Conservation (phyloP, 805 yeast genomes). For the Suhomyces prunicola region DNA sequence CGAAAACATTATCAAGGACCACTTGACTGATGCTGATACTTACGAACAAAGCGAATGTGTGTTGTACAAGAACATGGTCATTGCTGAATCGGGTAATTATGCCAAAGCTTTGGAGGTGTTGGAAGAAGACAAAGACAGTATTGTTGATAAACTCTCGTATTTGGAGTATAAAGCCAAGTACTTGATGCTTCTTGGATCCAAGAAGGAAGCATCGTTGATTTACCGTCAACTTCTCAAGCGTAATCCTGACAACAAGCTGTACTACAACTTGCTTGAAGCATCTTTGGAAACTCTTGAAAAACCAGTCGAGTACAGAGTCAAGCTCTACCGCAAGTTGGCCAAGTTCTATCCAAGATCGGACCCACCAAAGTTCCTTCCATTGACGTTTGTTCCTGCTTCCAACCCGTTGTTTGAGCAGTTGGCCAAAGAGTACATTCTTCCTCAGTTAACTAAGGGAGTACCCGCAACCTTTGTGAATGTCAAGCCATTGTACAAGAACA, state of each 20-base stretch:
- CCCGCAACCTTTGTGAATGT: constrained; percentile 88
- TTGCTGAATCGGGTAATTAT: constrained; percentile 61
- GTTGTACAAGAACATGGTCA: constrained; percentile 66
- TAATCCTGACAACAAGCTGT: constrained; percentile 75
- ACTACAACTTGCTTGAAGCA: constrained; percentile 65
- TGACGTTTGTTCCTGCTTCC: constrained; percentile 62
- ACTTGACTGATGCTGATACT: constrained; percentile 60
- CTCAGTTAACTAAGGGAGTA: constrained; percentile 72
- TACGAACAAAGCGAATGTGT: constrained; percentile 80
- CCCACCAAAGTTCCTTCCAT: constrained; percentile 74
- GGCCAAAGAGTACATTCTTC: constrained; percentile 52
- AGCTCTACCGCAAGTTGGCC: constrained; percentile 62
- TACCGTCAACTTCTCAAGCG: constrained; percentile 73
- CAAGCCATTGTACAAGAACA: constrained; percentile 67
- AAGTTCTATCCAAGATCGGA: constrained; percentile 80
- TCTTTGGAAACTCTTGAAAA: constrained; percentile 47
- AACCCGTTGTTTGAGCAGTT: constrained; percentile 44
- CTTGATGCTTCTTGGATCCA: constrained; percentile 52
- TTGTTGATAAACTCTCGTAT: constrained; percentile 55
- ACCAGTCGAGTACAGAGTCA: constrained; percentile 48
- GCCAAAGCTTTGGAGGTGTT: constrained; percentile 62
- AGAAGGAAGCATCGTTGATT: constrained; percentile 62
- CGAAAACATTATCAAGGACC: constrained; percentile 70
- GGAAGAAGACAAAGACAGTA: constrained; percentile 46
- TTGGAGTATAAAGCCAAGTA: constrained; percentile 67